Conservation (phyloP, 2,329 filamentous ascomycete species). For the Claviceps fusiformis region DNA sequence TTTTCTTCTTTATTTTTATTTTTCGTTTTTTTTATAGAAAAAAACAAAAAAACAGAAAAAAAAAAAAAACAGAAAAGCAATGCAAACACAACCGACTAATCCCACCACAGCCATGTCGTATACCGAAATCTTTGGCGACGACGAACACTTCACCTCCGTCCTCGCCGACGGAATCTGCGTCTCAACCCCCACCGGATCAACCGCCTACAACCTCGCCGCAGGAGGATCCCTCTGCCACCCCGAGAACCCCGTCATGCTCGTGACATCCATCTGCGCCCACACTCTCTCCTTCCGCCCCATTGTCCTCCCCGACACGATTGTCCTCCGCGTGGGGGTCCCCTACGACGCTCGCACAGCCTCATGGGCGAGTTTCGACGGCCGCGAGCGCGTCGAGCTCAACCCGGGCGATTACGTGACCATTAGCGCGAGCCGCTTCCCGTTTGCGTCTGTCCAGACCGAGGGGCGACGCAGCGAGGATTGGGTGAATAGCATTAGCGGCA, state of each 20-base stretch:
- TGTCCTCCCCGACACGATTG: conserved; percentile 90
- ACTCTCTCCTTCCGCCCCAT: conserved; percentile 94
- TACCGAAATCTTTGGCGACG: conserved; percentile 85
- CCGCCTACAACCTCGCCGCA: conserved; percentile 88
- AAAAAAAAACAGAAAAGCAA: too few relatives aligned
- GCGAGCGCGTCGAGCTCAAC: conserved; percentile 67
- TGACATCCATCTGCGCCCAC: conserved; percentile 89
- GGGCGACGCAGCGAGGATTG: conserved; percentile 62
- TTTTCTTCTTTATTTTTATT: too few relatives aligned
- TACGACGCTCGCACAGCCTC: conserved; percentile 80
- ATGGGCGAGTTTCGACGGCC: conserved; percentile 97
- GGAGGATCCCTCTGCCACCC: conserved; percentile 93
- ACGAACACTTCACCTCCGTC: conserved; percentile 88
- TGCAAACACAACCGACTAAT: not conserved
- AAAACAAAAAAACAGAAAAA: too few relatives aligned
- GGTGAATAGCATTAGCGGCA: conserved; percentile 68
- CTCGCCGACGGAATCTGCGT: conserved; percentile 89
- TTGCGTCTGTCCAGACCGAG: conserved; percentile 60
- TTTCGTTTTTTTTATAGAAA: not conserved
- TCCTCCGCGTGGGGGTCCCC: conserved; percentile 83
- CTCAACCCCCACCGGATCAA: conserved; percentile 86
- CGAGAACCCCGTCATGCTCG: conserved; percentile 89
- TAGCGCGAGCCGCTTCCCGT: conserved; percentile 67
- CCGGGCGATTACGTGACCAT: conserved; percentile 79
- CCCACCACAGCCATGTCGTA: conserved; percentile 80